Conservation (phyloP, 768 basidiomycete species). For the Symmetrospora coprosmae region DNA sequence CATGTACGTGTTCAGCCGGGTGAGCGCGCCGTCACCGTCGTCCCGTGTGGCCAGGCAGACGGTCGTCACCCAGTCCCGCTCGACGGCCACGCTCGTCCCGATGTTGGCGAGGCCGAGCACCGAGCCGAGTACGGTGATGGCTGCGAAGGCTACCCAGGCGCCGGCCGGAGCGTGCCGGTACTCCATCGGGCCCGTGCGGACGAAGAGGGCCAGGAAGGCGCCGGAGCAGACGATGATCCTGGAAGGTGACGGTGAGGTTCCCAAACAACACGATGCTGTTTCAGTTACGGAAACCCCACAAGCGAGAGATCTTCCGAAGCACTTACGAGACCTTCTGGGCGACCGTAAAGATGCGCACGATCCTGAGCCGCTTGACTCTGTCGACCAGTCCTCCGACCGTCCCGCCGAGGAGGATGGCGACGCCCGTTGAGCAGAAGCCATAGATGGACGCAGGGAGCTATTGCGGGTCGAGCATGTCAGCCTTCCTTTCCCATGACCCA, state of each 20-base stretch:
- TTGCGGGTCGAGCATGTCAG: no score
- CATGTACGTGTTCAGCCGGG: conserved; percentile 41
- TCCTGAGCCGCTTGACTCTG: conserved; percentile 35
- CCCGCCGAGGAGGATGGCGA: conserved; percentile 41
- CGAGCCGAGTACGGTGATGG: conserved; percentile 38
- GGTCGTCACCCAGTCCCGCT: conserved; percentile 45
- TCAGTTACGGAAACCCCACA: not conserved
- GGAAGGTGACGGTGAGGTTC: not conserved
- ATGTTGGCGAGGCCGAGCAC: conserved; percentile 40
- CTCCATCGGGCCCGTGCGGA: not conserved
- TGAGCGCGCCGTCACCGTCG: conserved; percentile 34
- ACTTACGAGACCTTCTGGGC: conserved; percentile 39
- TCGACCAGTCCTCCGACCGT: conserved; percentile 43
- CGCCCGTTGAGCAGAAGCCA: conserved; percentile 41
- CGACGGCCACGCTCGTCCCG: conserved; percentile 42
- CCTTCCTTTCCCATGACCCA: no score
- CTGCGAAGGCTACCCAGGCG: conserved; percentile 36
- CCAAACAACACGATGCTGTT: not conserved
- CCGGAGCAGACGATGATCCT: conserved; percentile 36
- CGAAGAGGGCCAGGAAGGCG: conserved; percentile 36
- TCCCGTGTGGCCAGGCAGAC: conserved; percentile 34
- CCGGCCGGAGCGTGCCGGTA: not conserved
- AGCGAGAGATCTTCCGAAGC: not conserved
- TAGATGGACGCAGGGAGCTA: conserved; percentile 43
- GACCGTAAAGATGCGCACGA: conserved; percentile 40